Conservation (phyloP, 2,329 filamentous ascomycete species). For the Stagonosporopsis tanaceti region DNA sequence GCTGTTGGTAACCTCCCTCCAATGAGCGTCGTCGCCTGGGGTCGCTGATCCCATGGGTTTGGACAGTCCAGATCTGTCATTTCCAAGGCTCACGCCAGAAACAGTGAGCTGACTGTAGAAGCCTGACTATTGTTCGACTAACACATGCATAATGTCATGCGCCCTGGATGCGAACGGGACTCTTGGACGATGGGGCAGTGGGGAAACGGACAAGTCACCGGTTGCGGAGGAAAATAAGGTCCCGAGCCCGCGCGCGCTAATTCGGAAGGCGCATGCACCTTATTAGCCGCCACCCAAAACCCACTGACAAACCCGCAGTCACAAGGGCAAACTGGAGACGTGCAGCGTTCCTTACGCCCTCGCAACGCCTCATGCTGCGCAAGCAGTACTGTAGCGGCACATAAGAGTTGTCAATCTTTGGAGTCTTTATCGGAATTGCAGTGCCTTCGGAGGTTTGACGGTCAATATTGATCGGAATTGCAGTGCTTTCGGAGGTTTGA, state of each 20-base stretch:
- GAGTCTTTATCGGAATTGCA: neutral
- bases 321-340: neutral
- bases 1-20: neutral
- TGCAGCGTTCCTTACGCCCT: neutral
- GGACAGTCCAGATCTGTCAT: neutral
- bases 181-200: slow-evolving; percentile 2
- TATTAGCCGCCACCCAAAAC: neutral
- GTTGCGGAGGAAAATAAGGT: neutral
- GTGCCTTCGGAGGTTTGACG: neutral
- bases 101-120: neutral
- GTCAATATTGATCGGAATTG: neutral
- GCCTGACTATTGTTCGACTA: neutral
- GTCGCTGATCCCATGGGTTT: neutral
- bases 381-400: neutral
- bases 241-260: neutral
- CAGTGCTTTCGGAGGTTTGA: neutral
- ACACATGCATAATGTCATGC: neutral
- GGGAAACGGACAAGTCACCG: slow-evolving; percentile 1
- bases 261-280: neutral
- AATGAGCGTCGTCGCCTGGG: neutral
- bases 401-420: neutral
- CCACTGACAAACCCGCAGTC: neutral
- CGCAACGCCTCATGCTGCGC: neutral
- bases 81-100: neutral
- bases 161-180: neutral